Evolutionary conservation across 2,329 filamentous ascomycete species (phyloP).

Genomic region (Fusarium begoniae): DNA sequence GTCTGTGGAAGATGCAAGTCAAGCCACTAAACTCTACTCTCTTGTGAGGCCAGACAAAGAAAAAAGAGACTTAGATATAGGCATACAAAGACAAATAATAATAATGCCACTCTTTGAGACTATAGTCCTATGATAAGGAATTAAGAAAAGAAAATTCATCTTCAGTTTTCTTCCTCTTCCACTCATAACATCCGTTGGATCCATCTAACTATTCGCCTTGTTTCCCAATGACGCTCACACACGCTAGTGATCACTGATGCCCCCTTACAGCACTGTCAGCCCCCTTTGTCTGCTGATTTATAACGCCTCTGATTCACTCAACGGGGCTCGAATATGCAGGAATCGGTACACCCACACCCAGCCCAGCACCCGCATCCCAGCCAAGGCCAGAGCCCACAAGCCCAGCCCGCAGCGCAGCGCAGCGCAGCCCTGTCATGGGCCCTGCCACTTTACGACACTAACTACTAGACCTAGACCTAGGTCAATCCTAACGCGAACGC

Average conservation of each 20-base stretch:
- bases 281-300: slow-evolving; percentile 15
- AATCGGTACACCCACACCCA: slow-evolving; percentile 24
- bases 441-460: slow-evolving; percentile 43
- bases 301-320: slow-evolving; percentile 19
- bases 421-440: slow-evolving; percentile 34
- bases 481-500: slow-evolving; percentile 45
- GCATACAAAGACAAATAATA: not conserved
- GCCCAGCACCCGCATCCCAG: slow-evolving; percentile 11
- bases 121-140: not conserved
- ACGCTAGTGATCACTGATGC: slow-evolving; percentile 11
- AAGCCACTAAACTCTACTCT: not conserved
- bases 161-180: not conserved
- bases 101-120: too few relatives aligned
- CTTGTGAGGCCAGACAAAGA: not conserved
- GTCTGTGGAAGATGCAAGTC: not conserved
- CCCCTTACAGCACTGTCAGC: slow-evolving; percentile 35
- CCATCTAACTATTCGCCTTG: slow-evolving; percentile 12
- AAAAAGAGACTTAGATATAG: not conserved
- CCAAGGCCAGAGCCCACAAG: not conserved
- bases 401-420: slow-evolving; percentile 1
- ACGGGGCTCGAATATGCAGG: slow-evolving; percentile 33
- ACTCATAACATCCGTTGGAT: not conserved
- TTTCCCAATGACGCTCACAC: slow-evolving; percentile 15
- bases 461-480: not conserved
- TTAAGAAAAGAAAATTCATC: not conserved